A percentile compares a stretch with the other conserved stretches of the same genome.
Evolutionary conservation across 306 rosid species (phyloP).

Genomic region (Luffa acutangula): DNA sequence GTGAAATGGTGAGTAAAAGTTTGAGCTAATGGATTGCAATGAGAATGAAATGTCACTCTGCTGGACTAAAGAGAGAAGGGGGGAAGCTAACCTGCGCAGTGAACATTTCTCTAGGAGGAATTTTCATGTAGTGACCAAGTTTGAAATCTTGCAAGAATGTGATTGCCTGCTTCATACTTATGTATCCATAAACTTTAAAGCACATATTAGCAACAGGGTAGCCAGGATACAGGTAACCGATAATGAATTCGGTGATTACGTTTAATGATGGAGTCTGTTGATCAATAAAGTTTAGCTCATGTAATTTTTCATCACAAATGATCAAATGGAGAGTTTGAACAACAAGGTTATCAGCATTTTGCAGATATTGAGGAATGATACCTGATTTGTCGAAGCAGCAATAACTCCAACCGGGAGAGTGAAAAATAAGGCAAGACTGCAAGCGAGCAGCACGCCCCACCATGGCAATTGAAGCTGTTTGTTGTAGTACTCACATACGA

Average conservation of each 20-base stretch:
- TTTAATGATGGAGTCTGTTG: slow-evolving; percentile 51
- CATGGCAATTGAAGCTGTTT: slow-evolving; percentile 64
- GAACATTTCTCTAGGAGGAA: slow-evolving; percentile 82
- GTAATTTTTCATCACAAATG: not conserved
- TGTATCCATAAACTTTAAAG: slow-evolving; percentile 66
- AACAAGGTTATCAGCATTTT: not conserved
- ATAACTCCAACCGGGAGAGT: slow-evolving; percentile 79
- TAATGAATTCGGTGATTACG: slow-evolving; percentile 62
- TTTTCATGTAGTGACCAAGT: slow-evolving; percentile 93
- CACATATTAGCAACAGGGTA: slow-evolving; percentile 73
- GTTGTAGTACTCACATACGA: slow-evolving; percentile 48
- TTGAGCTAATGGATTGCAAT: not conserved
- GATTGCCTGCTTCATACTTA: slow-evolving; percentile 63
- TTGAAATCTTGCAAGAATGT: slow-evolving; percentile 73
- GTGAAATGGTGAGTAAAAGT: not conserved
- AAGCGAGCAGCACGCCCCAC: slow-evolving; percentile 83
- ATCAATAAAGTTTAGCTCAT: not conserved
- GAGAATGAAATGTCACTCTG: not conserved
- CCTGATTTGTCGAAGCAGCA: slow-evolving; percentile 75
- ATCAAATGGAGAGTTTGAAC: not conserved
- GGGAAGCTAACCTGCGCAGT: slow-evolving; percentile 50
- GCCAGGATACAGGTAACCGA: slow-evolving; percentile 73
- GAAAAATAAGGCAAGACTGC: slow-evolving; percentile 46
- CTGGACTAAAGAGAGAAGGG: not conserved
- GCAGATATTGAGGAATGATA: slow-evolving; percentile 5